These are phyloP conservation scores for Alternaria brassicicola DNA, from an alignment of 2,329 filamentous ascomycete genomes.

Conservation along the genomic window DNA sequence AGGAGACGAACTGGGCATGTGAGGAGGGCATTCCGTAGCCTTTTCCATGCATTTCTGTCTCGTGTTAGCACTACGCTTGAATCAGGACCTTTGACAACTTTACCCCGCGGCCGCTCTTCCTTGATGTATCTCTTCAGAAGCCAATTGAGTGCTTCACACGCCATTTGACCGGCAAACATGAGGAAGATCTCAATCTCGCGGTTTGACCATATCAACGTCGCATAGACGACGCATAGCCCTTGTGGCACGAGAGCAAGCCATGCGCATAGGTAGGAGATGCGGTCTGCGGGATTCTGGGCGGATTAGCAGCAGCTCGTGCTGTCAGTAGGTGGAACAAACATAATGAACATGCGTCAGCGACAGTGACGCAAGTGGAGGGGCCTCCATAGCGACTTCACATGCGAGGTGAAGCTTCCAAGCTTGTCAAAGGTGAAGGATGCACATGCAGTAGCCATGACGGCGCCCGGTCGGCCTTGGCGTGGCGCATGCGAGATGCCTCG, in stretches of 20 bases:
- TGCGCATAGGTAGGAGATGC: slow-evolving; percentile 83
- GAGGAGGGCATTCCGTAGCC: slow-evolving; percentile 98
- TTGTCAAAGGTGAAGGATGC: slow-evolving; percentile 13
- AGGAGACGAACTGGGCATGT: slow-evolving; percentile 92
- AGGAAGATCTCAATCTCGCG: slow-evolving; percentile 87
- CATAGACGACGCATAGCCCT: slow-evolving; percentile 87
- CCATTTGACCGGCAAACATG: slow-evolving; percentile 90
- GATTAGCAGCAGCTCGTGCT: slow-evolving; percentile 21
- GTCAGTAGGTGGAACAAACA: slow-evolving; percentile 59
- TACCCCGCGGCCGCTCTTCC: slow-evolving; percentile 84
- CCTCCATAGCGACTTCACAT: slow-evolving; percentile 49
- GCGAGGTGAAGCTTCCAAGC: neutral
- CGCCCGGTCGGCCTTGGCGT: slow-evolving; percentile 12
- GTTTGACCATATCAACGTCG: slow-evolving; percentile 86
- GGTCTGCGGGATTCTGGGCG: slow-evolving; percentile 81
- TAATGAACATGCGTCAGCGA: slow-evolving; percentile 97
- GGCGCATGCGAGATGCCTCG: slow-evolving; percentile 1
- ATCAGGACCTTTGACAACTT: slow-evolving; percentile 32
- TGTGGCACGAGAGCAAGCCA: slow-evolving; percentile 95
- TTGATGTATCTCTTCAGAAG: slow-evolving; percentile 87
- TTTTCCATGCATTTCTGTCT: slow-evolving; percentile 74
- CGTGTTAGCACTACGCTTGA: slow-evolving; percentile 1
- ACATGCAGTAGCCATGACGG: slow-evolving; percentile 4
- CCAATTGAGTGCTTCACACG: slow-evolving; percentile 91
- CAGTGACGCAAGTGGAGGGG: slow-evolving; percentile 77